phyloP scores from a whole-genome alignment of 108 stramenopile genomes.

The Nannochloropsis salina region DNA sequence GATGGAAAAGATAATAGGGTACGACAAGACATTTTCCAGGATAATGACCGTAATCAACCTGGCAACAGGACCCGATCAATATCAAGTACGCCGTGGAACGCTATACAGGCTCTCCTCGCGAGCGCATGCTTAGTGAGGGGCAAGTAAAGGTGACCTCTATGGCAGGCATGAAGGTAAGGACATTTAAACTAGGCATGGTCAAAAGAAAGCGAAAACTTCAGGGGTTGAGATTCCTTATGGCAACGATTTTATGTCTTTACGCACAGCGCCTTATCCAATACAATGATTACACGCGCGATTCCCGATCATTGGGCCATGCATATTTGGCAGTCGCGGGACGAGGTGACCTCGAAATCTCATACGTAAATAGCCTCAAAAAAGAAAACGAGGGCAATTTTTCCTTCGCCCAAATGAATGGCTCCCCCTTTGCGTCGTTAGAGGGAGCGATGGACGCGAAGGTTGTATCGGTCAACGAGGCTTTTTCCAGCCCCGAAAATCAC shows the following conservation, averaged over 20 bases:
- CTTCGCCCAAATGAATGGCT: neutral
- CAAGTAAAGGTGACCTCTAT: neutral
- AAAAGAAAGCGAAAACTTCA: neutral
- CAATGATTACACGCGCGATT: conserved; percentile 10
- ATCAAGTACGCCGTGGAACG: neutral
- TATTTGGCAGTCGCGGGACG: neutral
- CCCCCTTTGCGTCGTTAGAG: conserved; percentile 6
- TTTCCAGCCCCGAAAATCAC: neutral
- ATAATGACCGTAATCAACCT: too few relatives aligned
- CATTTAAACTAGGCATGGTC: neutral
- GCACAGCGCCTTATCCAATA: conserved; percentile 6
- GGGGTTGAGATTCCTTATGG: neutral
- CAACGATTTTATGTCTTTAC: neutral
- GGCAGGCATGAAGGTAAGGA: neutral
- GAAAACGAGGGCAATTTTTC: neutral
- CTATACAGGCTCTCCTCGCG: neutral
- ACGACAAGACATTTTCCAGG: neutral
- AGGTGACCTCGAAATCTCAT: neutral
- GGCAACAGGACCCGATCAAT: neutral
- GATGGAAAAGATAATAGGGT: neutral
- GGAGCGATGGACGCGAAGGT: conserved; percentile 6
- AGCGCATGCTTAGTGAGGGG: neutral
- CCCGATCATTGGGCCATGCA: neutral
- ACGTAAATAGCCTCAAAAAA: neutral
- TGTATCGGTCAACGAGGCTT: neutral